A percentile compares a stretch with the other conserved stretches of the same genome.
phyloP scores from a whole-genome alignment of 2,329 filamentous ascomycete genomes.

The Bipolaris oryzae region DNA sequence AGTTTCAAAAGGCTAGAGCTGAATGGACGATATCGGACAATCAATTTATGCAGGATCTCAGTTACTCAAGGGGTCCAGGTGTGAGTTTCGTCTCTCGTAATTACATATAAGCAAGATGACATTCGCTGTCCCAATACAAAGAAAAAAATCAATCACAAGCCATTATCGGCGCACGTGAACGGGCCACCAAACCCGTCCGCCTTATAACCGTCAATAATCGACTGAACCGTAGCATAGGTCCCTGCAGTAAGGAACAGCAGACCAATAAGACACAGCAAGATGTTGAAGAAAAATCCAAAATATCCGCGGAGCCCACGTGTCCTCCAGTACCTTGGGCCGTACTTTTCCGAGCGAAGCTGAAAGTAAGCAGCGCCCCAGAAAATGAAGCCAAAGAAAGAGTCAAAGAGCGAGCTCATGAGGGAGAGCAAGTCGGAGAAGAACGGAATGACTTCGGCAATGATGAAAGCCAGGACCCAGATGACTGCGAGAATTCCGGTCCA shows the following conservation, averaged over 20 bases:
- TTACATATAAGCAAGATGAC: background rate
- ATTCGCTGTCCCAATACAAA: background rate
- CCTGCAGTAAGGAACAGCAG: slow-evolving; percentile 81
- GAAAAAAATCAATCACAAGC: slow-evolving; percentile 52
- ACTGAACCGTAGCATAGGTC: slow-evolving; percentile 75
- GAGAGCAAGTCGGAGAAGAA: slow-evolving; percentile 83
- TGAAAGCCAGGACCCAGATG: slow-evolving; percentile 87
- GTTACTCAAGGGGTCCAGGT: too few species aligned
- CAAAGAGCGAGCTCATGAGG: slow-evolving; percentile 85
- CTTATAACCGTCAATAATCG: slow-evolving; percentile 75
- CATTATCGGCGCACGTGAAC: slow-evolving; percentile 76
- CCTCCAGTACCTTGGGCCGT: slow-evolving; percentile 60
- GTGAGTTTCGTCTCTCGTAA: too few species aligned
- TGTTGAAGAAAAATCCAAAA: slow-evolving; percentile 68
- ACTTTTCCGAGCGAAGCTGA: slow-evolving; percentile 72
- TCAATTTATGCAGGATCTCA: too few species aligned
- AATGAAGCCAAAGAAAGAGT: slow-evolving; percentile 94
- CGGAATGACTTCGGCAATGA: slow-evolving; percentile 90
- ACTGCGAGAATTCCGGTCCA: slow-evolving; percentile 77
- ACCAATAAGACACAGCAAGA: slow-evolving; percentile 74
- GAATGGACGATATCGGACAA: too few species aligned
- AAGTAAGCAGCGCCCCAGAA: slow-evolving; percentile 88
- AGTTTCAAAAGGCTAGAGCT: too few species aligned
- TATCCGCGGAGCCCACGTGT: slow-evolving; percentile 60
- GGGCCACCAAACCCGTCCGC: slow-evolving; percentile 69